Evolutionary conservation across 805 yeast species (phyloP), one percentile per base, ranked within the genome.

Genomic region (Yarrowia bubula): DNA sequence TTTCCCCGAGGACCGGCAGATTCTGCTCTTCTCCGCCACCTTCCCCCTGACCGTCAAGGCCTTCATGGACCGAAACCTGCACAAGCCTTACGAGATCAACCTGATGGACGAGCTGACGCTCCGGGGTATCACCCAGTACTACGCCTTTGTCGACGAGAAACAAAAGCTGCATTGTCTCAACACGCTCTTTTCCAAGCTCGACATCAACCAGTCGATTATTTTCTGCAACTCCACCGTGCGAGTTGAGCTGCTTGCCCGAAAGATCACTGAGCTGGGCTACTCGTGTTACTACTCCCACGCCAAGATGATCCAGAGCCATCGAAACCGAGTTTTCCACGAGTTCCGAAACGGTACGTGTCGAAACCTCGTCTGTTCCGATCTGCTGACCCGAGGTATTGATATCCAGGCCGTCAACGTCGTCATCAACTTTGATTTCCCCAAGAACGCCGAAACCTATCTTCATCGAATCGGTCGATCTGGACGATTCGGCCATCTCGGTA

Each of bases 401-500:
- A 93, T 95, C 72, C 98, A 95, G 78, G 98, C 98, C 7, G 99
- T 95, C 69, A 95, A 95, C 75, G 98, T 95, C 53, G 99, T 95
- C 58, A 90, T 95, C 73, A 95, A 95, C 80, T 95, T 95, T 76
- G 99, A 95, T 77, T 95, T 95, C 88, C 99, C 99, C 68, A 93
- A 93, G 77, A 91, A 88, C 64, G 98, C 98, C 8, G 99, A 95
- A 77, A 95, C 98, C 44, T 95, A 95, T 76, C 83, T 95, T 71
- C 99, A 95, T 80, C 89, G 98, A 83, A 95, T 93, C 71, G 98
- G 98, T 83, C 91, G 99, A 82, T 92, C 98, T 8, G 98, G 99
- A 71, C 90, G 99, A 82, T 95, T 90, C 74, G 99, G 99, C 70
- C 99, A 95, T 76, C 85, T 92, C 74, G 99, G 99, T 82, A 83